Evolutionary conservation across 495 filamentous ascomycete species (phyloP).

Genomic region (Podospora appendiculata): DNA sequence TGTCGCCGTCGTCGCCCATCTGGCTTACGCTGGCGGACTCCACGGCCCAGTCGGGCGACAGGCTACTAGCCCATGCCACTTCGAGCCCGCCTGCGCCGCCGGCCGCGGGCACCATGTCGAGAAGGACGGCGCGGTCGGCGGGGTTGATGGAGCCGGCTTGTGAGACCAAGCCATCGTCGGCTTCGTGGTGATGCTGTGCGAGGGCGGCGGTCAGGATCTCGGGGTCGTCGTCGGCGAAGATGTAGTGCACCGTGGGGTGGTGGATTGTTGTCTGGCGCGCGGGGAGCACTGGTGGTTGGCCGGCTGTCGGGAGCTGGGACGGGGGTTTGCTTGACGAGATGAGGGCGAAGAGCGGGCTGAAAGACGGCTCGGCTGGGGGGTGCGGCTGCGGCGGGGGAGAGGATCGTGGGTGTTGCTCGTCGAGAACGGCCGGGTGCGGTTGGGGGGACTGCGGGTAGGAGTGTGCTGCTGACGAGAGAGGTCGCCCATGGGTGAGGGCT

Average conservation of each 20-base stretch:
- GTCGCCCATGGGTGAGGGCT: conserved; percentile 3
- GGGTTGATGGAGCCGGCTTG: conserved; percentile 10
- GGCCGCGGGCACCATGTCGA: conserved; percentile 45
- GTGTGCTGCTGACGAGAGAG: conserved; percentile 10
- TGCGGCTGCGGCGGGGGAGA: conserved; percentile 2
- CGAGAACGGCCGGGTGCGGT: background rate
- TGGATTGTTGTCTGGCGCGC: conserved; percentile 35
- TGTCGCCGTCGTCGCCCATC: conserved; percentile 29
- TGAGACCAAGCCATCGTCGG: conserved; percentile 1
- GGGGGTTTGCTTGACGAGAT: conserved; percentile 40
- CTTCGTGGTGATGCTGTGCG: conserved; percentile 26
- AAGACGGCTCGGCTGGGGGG: conserved; percentile 25
- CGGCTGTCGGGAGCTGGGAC: background rate
- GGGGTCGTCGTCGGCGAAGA: conserved; percentile 73
- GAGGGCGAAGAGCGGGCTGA: conserved; percentile 60
- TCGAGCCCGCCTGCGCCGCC: conserved; percentile 33
- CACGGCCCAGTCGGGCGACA: conserved; percentile 41
- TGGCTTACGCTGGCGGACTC: conserved; percentile 30
- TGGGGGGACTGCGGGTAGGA: conserved; percentile 10
- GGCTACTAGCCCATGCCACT: conserved; percentile 36
- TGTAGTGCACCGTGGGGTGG: conserved; percentile 81
- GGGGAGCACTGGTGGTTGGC: no score
- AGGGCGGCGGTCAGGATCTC: conserved; percentile 52
- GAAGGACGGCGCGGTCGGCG: conserved; percentile 46
- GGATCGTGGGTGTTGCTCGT: background rate